Conservation (phyloP, 169 alveolate genomes). For the Cyclospora cayetanensis region DNA sequence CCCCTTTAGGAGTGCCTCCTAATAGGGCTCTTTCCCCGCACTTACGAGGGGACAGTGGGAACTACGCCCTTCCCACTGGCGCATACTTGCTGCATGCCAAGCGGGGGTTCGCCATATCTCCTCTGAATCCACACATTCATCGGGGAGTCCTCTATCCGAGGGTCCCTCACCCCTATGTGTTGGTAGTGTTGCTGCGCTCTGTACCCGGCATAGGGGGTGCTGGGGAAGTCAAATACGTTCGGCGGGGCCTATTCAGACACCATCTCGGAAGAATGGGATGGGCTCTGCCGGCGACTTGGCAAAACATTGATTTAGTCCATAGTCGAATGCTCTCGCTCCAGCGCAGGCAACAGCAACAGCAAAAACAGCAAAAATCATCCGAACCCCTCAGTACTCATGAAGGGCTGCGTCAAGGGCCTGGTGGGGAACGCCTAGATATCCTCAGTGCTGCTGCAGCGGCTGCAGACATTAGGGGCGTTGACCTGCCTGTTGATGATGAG, state of each 20-base stretch:
- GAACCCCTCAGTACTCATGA: neutral
- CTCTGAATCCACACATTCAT: neutral
- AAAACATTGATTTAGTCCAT: constrained; percentile 25
- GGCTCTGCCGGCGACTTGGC: constrained; percentile 58
- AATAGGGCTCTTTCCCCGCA: too few relatives aligned
- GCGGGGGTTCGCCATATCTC: constrained; percentile 41
- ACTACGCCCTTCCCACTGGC: too few relatives aligned
- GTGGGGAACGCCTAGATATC: neutral
- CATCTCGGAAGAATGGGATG: neutral
- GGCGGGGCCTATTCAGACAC: constrained; percentile 29
- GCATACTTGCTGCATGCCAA: too few relatives aligned
- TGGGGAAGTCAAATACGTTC: constrained; percentile 14
- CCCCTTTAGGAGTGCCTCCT: too few relatives aligned
- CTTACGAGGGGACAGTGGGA: too few relatives aligned
- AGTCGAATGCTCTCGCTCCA: neutral
- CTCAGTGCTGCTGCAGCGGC: neutral
- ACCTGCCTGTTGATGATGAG: neutral
- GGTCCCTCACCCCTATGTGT: constrained; percentile 43
- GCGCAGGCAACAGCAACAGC: neutral
- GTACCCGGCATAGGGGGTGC: constrained; percentile 31
- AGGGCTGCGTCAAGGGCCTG: neutral
- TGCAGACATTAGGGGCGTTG: neutral
- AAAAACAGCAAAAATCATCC: neutral
- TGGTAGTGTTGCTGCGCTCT: neutral
- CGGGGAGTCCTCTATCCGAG: constrained; percentile 30